Evolutionary conservation across 2,329 filamentous ascomycete species (phyloP), one percentile per base, ranked within the genome.

Genomic region (Ophiostoma montium): DNA sequence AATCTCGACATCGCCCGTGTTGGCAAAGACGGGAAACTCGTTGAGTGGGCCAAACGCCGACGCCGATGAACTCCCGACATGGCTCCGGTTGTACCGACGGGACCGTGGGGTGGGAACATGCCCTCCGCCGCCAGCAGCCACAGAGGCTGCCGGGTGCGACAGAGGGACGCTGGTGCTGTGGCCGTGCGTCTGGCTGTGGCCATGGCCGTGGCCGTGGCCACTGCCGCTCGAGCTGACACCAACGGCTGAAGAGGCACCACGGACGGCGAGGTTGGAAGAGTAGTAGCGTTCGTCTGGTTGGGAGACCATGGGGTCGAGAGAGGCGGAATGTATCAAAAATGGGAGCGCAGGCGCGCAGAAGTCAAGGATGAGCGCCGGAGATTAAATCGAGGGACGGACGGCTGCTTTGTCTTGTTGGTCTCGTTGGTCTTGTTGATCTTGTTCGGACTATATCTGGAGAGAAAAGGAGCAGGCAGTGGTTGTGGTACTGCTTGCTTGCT

Each of bases 1-100:
- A 54, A 96, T 88, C 66, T 96, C 90, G 59, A 95, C 87, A 65
- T 96, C 89, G 60, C 90, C 90, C 35, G 85, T 90, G 58, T 89
- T 82, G 46, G 80, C 81, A 65, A 95, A 96, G 61, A 94, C 70
- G 19, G 90, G 90, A 58, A 95, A 96, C 63, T 95, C 89, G 62
- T 95, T 95, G 61, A 85, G 84, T 38, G 84, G 76, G 21, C 78
- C 67, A 60, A 82, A 80, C 1, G 47, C 30, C 7, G 48, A 46
- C 5, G 43, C 35, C 1, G 44, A 44, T 16, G 73, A 69, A 53
- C 82, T 82, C 51, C 86, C 86, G 58, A 83, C 78, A 61, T 92
- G 85, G 44, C 86, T 92, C 54, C 86, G 82, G 62, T 84, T 82
- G 60, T 88, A 85, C 57, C 86, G 57, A 27, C 56, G 56, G 47